Conservation (phyloP, 2,329 filamentous ascomycete species). For the Uncinocarpus reesii region DNA sequence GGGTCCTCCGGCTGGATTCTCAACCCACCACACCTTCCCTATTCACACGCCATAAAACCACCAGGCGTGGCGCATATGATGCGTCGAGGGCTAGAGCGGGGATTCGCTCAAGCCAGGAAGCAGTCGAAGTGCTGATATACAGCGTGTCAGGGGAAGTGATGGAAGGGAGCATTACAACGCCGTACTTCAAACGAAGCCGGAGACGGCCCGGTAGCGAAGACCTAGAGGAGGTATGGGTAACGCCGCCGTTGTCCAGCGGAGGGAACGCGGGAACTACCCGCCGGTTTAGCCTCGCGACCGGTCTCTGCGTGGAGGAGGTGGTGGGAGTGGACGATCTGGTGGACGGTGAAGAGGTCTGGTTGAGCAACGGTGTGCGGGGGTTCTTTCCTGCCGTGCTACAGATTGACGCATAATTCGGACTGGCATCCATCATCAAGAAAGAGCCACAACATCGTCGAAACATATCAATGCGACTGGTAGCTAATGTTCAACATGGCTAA, state of each 20-base stretch:
- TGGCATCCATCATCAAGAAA: no score
- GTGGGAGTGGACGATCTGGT: slow-evolving; percentile 51
- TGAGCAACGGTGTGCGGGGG: slow-evolving; percentile 79
- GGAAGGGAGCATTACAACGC: slow-evolving; percentile 74
- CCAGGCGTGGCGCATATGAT: slow-evolving; percentile 60
- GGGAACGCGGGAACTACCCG: slow-evolving; percentile 76
- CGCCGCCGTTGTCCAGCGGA: slow-evolving; percentile 64
- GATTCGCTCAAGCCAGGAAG: slow-evolving; percentile 38
- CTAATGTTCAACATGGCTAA: no score
- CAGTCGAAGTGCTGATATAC: slow-evolving; percentile 65
- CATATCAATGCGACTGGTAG: no score
- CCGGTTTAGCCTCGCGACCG: slow-evolving; percentile 65
- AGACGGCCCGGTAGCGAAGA: slow-evolving; percentile 19
- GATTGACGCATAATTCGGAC: no score
- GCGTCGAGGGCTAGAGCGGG: slow-evolving; percentile 53
- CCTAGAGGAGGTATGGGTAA: slow-evolving; percentile 54
- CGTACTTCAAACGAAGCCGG: slow-evolving; percentile 60
- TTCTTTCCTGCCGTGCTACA: slow-evolving; percentile 45
- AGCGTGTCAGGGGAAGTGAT: slow-evolving; percentile 59
- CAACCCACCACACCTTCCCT: slow-evolving; percentile 43
- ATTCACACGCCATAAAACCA: slow-evolving; percentile 84
- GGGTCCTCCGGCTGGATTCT: slow-evolving; percentile 46
- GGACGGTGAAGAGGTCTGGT: slow-evolving; percentile 70
- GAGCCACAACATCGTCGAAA: no score
- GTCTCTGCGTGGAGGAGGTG: slow-evolving; percentile 55